Evolutionary conservation across 148 eudicot genomes (phyloP), one percentile per base, ranked within the genome.

Genomic region (Heliosperma pusillum): DNA sequence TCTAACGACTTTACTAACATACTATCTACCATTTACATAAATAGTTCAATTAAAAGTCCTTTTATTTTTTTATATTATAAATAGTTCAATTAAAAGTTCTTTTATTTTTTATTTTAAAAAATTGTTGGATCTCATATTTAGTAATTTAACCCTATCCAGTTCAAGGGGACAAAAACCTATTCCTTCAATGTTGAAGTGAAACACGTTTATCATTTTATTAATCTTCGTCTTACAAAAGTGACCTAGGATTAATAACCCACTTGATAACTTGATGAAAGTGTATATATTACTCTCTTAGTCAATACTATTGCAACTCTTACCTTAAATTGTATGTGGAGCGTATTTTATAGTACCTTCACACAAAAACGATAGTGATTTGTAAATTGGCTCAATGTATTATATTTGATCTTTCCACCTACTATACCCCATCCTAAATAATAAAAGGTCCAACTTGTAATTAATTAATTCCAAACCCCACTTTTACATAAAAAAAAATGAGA

Each of bases 371-470:
- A 40, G 70, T 66, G 70, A 66, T 19, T 64, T 22, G 10, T 25
- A 22, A 59, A 59, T 25, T 15, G 12, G 42, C 21, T 20, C 68
- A 30, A 13, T 64, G 7, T 66, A 33, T 66, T 19, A 33, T 33
- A 66, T 8, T 66, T 64, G 65, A 64, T 64, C n/a, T 64, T 27
- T 64, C 29, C 16, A 64, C 68, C 68, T 15, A 64, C 11, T 61
- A 12, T 61, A 10, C 17, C 55, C 10, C 20, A 64, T 27, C 16
- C 27, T 30, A 64, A 66, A n/a, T 66, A 33, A 66, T 36, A 40
- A 10, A n/a, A 33, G 22, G 7, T 11, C 21, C 70, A 15, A 66
- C 15, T 66, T 66, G 50, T 0, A 42, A 60, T 60, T 60, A 22
- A 3, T 22, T 27, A 26, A 62, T 25, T 2, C 17, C 66, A 7